Percentiles rank a stretch among this genome's conserved stretches.
phyloP scores from a whole-genome alignment of 805 yeast species.

The Candida hungchunana region DNA sequence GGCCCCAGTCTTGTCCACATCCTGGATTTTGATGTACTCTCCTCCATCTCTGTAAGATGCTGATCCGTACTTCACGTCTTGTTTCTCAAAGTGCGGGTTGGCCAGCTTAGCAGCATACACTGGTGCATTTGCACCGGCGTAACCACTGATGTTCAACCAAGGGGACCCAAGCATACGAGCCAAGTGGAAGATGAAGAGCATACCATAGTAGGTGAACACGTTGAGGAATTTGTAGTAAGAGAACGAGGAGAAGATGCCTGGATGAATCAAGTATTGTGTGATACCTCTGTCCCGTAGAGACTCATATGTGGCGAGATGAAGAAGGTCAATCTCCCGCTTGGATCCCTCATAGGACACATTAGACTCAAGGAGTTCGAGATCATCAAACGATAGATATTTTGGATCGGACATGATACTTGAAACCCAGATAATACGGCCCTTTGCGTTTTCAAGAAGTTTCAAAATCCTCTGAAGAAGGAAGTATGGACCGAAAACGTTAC shows the following conservation, averaged over 20 bases:
- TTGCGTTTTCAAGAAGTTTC: constrained; percentile 46
- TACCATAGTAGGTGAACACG: constrained; percentile 75
- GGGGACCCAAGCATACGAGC: constrained; percentile 82
- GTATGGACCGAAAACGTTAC: constrained; percentile 95
- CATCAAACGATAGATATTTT: constrained; percentile 65
- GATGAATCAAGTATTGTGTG: constrained; percentile 77
- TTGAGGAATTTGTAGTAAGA: constrained; percentile 76
- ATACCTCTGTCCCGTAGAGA: constrained; percentile 49
- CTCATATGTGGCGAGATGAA: constrained; percentile 69
- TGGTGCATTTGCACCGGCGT: constrained; percentile 86
- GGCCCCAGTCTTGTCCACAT: constrained; percentile 60
- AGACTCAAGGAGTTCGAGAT: constrained; percentile 63
- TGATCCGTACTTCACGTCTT: constrained; percentile 65
- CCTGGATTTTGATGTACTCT: constrained; percentile 54
- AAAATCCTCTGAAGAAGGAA: constrained; percentile 67
- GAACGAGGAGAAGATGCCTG: constrained; percentile 87
- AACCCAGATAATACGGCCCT: constrained; percentile 79
- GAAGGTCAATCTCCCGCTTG: constrained; percentile 76
- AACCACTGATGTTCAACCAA: constrained; percentile 86
- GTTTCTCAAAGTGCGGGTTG: constrained; percentile 41
- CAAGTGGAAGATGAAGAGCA: constrained; percentile 77
- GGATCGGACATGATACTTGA: constrained; percentile 81
- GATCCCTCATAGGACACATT: constrained; percentile 86
- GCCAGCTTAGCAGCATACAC: constrained; percentile 58
- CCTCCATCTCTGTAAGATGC: constrained; percentile 61